Conservation (phyloP, 2,329 filamentous ascomycete species). For the Diaporthe caulivora region DNA sequence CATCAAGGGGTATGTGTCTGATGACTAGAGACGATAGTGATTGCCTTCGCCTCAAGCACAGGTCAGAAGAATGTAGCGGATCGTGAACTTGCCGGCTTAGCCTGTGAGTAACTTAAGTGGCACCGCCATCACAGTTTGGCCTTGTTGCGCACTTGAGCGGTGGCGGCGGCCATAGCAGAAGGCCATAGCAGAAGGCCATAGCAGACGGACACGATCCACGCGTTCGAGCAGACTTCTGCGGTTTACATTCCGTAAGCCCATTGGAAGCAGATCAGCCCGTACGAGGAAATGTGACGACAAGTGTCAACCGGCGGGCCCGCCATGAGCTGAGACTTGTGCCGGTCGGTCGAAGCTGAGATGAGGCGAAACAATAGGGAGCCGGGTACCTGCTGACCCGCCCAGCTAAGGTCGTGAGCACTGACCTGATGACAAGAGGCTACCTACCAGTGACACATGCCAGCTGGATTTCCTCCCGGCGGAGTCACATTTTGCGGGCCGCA, state of each 20-base stretch:
- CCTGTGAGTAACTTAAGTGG: slow-evolving; percentile 1
- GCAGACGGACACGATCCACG: background rate
- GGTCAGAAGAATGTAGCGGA: background rate
- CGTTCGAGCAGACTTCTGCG: slow-evolving; percentile 19
- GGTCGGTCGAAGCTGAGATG: slow-evolving; percentile 22
- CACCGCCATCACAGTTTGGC: background rate
- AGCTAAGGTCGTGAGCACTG: slow-evolving; percentile 5
- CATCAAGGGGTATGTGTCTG: background rate
- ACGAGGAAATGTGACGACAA: background rate
- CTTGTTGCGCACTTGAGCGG: background rate
- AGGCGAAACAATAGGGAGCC: slow-evolving; percentile 8
- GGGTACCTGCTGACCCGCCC: slow-evolving; percentile 17
- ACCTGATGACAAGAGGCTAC: slow-evolving; percentile 3
- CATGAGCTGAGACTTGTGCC: slow-evolving; percentile 13
- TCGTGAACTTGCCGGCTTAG: slow-evolving; percentile 10
- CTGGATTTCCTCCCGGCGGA: slow-evolving; percentile 12
- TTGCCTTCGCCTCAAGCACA: background rate
- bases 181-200: too few relatives aligned
- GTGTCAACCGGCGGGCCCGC: background rate
- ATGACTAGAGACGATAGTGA: background rate
- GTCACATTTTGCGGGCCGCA: slow-evolving; percentile 9
- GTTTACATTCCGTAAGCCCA: background rate
- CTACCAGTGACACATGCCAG: slow-evolving; percentile 27
- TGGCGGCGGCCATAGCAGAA: background rate
- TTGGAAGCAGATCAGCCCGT: background rate